Percentiles rank a stretch among this genome's conserved stretches.
Conservation (phyloP, 2,329 filamentous ascomycete species). For the Cladosporium austrohemisphaericum region DNA sequence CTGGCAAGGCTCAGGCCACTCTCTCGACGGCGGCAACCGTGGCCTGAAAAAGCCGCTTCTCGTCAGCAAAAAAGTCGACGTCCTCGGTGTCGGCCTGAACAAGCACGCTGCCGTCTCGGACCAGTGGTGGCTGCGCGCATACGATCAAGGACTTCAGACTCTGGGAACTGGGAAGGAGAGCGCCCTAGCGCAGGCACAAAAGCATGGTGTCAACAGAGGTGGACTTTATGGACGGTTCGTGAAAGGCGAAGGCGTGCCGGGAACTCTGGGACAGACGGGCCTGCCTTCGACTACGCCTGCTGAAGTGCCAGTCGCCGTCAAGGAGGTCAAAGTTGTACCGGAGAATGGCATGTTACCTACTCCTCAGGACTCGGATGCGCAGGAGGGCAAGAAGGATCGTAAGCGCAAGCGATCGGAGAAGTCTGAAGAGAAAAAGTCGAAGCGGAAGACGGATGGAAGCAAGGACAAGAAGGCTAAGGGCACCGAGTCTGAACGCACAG, state of each 20-base stretch:
- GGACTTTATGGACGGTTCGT: slow-evolving; percentile 82
- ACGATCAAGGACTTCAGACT: slow-evolving; percentile 82
- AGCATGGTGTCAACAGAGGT: slow-evolving; percentile 47
- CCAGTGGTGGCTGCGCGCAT: slow-evolving; percentile 96
- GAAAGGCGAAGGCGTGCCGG: slow-evolving; percentile 69
- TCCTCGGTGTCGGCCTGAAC: slow-evolving; percentile 75
- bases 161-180: slow-evolving; percentile 61
- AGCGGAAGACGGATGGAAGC: slow-evolving; percentile 16
- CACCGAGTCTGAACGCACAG: background rate
- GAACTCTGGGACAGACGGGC: slow-evolving; percentile 53
- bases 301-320: background rate
- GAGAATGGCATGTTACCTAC: slow-evolving; percentile 5
- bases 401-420: slow-evolving; percentile 8
- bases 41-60: slow-evolving; percentile 82
- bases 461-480: slow-evolving; percentile 17
- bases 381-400: slow-evolving; percentile 4
- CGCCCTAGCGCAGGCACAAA: slow-evolving; percentile 44
- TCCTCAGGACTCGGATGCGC: slow-evolving; percentile 7
- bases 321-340: background rate
- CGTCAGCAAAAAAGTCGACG: slow-evolving; percentile 76
- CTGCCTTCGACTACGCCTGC: slow-evolving; percentile 7
- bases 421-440: slow-evolving; percentile 10
- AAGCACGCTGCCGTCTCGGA: slow-evolving; percentile 62
- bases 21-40: slow-evolving; percentile 71
- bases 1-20: slow-evolving; percentile 85